Percentiles rank a stretch among this genome's conserved stretches.
Evolutionary conservation across 108 stramenopile species (phyloP).

Genomic region (Stephanodiscus triporus): DNA sequence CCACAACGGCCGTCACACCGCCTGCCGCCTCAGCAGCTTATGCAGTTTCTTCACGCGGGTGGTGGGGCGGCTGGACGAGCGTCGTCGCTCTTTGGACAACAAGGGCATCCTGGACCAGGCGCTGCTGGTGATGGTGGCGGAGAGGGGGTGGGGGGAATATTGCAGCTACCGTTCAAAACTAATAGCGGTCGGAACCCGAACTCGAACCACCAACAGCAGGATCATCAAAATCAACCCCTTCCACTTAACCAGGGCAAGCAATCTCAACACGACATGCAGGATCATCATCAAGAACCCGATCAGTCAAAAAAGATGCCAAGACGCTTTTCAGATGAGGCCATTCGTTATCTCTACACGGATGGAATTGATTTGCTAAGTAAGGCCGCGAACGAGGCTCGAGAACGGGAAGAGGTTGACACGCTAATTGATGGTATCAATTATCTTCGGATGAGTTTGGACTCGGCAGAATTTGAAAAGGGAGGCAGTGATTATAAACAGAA

Average conservation of each 20-base stretch:
- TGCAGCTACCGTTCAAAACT: background rate
- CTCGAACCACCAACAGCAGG: background rate
- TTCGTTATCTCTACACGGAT: slow-evolving; percentile 15
- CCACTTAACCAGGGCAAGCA: background rate
- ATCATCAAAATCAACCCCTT: background rate
- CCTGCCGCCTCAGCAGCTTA: slow-evolving; percentile 22
- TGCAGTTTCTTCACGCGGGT: slow-evolving; percentile 17
- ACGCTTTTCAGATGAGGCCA: background rate
- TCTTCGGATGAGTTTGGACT: slow-evolving; percentile 18
- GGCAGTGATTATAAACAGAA: background rate
- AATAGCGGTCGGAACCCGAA: slow-evolving; percentile 1
- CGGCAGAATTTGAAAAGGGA: slow-evolving; percentile 14
- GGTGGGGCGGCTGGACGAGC: background rate
- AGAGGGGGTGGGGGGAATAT: background rate
- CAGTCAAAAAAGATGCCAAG: background rate
- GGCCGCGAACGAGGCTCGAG: slow-evolving; percentile 26
- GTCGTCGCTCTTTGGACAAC: background rate
- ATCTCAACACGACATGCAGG: background rate
- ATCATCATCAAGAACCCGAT: slow-evolving; percentile 10
- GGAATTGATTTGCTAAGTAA: slow-evolving; percentile 29
- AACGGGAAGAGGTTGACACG: slow-evolving; percentile 26
- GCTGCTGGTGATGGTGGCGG: background rate
- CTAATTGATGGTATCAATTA: slow-evolving; percentile 30
- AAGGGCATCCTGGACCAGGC: background rate
- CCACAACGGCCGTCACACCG: background rate